Conservation (phyloP, 192 early-diverging fungal genomes). For the Chytriomyces sp. region DNA sequence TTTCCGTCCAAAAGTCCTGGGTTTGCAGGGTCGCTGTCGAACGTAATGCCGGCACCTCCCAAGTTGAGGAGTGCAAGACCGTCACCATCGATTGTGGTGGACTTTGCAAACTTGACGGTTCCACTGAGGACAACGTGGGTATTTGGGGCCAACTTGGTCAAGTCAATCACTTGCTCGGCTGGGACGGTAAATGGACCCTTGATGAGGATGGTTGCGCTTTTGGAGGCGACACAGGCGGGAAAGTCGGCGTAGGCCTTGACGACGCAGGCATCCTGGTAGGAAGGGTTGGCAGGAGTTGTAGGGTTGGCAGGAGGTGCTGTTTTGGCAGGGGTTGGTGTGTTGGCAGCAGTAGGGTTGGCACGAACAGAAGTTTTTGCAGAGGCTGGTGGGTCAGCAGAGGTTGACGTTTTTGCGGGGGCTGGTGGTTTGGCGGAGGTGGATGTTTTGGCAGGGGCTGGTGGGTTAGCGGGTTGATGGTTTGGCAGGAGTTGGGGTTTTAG, state of each 20-base stretch:
- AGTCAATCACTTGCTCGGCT: not conserved
- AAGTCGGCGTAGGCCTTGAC: not conserved
- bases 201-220: not conserved
- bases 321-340: not conserved
- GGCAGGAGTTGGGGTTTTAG: too few species aligned
- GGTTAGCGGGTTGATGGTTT: not conserved
- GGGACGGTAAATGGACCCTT: not conserved
- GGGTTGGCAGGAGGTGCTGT: not conserved
- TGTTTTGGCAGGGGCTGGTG: not conserved
- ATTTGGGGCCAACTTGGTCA: not conserved
- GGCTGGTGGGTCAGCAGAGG: not conserved
- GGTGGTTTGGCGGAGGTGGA: not conserved
- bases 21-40: not conserved
- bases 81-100: not conserved
- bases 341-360: not conserved
- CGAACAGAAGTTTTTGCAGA: not conserved
- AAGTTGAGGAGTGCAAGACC: not conserved
- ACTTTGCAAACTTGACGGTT: not conserved
- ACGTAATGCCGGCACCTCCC: not conserved
- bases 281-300: not conserved
- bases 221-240: not conserved
- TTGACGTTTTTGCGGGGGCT: not conserved
- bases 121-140: not conserved
- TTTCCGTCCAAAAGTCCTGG: slow-evolving; percentile 40
- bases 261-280: not conserved